Base-by-base conservation (phyloP, 441 rosid species). In the Gossypium laxum region DNA sequence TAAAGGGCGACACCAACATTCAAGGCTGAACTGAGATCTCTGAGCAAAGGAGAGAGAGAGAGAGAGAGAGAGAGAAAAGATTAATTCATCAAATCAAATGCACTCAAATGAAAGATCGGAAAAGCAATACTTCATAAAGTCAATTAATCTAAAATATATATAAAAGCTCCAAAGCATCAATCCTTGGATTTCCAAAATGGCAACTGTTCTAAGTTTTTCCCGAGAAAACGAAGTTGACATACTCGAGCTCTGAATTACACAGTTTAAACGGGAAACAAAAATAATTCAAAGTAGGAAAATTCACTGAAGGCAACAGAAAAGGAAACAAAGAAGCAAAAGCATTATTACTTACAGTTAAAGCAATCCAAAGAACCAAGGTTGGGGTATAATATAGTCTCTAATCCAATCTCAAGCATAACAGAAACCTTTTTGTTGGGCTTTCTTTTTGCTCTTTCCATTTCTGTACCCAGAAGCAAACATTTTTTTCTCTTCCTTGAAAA, bases 271-370 rank as follows among this genome's bases (percentile, higher is more conserved):
- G 2, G 51, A 5, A 17, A 41, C 34, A 50, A 51, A 4, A 22
- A 10, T 6, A 28, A 24, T 43, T 28, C 73, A 28, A 66, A 67
- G 19, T 52, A 15, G n/a, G 70, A 18, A 18, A 26, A 56, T 14
- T 43, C 7, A 34, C 22, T 22, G 55, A 41, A 10, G 75, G 34
- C 28, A 43, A 59, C 58, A 72, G 65, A 67, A 45, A 65, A 15
- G 51, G 55, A 41, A 75, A 26, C 3, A 66, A 52, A n/a, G 67
- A 74, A 41, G 71, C 66, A 78, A 62, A 77, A 4, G 61, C 70
- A 57, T 74, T 57, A 78, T 80, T 58, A 82, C 90, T 81, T 79
- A 86, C 89, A 18, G 85, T 67, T 19, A 70, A 82, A 81, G 90
- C 81, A 80, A 84, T 72, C 69, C 63, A 66, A 70, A 76, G 80